Conservation (phyloP, 176 grass and related monocot genomes). For the Themeda triandra region DNA sequence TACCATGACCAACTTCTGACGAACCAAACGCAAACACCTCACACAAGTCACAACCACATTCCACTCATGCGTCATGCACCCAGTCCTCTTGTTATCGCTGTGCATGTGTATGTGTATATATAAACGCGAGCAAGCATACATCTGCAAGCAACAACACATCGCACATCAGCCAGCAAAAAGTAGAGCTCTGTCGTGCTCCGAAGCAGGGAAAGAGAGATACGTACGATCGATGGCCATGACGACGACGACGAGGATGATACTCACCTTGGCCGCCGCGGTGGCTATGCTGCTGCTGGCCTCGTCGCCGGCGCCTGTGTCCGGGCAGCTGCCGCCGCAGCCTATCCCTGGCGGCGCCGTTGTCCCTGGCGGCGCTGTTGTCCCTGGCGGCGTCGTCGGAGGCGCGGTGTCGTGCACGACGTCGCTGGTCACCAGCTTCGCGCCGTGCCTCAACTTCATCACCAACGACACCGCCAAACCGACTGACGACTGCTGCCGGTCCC, state of each 20-base stretch:
- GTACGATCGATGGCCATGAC: not conserved
- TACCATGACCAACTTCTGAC: constrained; percentile 37
- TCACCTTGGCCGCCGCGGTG: not conserved
- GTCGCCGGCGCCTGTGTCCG: not conserved
- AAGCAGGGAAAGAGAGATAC: not conserved
- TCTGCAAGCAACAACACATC: not conserved
- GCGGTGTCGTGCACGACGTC: constrained; percentile 56
- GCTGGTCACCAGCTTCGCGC: constrained; percentile 68
- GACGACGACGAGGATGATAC: not conserved
- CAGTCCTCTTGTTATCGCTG: not conserved
- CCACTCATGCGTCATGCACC: not conserved
- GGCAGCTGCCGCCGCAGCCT: not conserved
- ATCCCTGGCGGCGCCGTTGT: no score
- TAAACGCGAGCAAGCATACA: not conserved
- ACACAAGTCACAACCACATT: not conserved
- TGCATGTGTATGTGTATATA: not conserved
- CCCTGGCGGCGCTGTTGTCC: not conserved
- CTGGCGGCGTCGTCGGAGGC: constrained; percentile 17
- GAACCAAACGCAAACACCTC: constrained; percentile 13
- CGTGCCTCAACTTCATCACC: constrained; percentile 74
- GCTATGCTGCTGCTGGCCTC: not conserved
- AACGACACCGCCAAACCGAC: constrained; percentile 61
- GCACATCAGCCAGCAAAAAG: not conserved
- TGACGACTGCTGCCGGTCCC: constrained; percentile 57
- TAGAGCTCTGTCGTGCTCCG: no score